phyloP scores from a whole-genome alignment of 805 yeast species.

The Suhomyces sp. region DNA sequence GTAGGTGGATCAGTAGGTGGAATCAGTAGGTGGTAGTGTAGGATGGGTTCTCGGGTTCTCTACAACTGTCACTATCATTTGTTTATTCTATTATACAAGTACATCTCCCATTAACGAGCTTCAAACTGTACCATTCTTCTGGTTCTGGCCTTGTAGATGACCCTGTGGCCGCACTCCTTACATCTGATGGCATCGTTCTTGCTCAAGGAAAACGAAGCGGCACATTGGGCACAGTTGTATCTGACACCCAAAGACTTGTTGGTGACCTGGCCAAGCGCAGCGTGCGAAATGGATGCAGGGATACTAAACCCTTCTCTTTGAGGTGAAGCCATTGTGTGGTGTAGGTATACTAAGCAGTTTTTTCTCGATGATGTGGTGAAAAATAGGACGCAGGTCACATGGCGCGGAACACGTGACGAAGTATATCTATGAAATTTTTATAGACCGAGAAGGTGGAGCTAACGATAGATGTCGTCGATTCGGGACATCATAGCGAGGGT shows the following conservation, averaged over 20 bases:
- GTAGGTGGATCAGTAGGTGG: too few relatives aligned
- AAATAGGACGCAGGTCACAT: not conserved
- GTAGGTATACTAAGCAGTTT: not conserved
- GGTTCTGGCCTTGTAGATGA: constrained; percentile 93
- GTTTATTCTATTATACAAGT: not conserved
- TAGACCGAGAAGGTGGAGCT: not conserved
- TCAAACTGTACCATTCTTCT: constrained; percentile 80
- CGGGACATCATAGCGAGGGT: constrained; percentile 34
- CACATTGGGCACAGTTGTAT: constrained; percentile 96
- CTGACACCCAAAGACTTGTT: constrained; percentile 74
- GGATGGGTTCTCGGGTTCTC: not conserved
- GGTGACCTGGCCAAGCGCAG: constrained; percentile 78
- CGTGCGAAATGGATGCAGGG: constrained; percentile 67
- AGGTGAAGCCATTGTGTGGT: constrained; percentile 37
- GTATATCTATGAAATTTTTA: not conserved
- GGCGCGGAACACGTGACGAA: not conserved
- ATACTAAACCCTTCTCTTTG: constrained; percentile 87
- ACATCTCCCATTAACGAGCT: constrained; percentile 27
- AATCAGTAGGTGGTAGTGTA: too few relatives aligned
- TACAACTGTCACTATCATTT: not conserved
- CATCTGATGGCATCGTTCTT: constrained; percentile 97
- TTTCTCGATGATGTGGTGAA: not conserved
- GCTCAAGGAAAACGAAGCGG: constrained; percentile 78
- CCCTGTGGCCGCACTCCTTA: constrained; percentile 98
- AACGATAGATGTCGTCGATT: constrained; percentile 26